Evolutionary conservation across 2,329 filamentous ascomycete genomes (phyloP), one percentile per base, ranked within the genome.

Genomic region (Cordyceps farinosa): DNA sequence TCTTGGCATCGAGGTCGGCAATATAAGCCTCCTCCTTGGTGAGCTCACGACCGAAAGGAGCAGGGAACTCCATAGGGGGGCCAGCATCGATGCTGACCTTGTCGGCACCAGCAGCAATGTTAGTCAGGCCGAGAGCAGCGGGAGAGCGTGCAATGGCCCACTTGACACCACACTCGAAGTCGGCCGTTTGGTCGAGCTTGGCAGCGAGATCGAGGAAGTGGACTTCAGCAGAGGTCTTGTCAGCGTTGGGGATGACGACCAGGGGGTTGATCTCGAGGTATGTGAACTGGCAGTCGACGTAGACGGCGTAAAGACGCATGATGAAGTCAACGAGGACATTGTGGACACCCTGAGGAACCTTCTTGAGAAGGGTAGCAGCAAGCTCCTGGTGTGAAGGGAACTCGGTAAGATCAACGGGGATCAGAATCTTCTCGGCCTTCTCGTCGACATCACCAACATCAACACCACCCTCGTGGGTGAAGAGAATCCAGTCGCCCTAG

Each of bases 231-330:
- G 92, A 97, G 70, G 94, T 98, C 75, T 86, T 90, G 72, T 93
- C 88, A 69, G 86, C 89, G 79, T 98, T 98, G 78, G 95, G 95
- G 73, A 99, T 94, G 76, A 97, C 95, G 66, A 99, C 95, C 68
- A 99, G 84, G 71, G 95, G 95, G 88, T 99, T 99, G 85, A 99
- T 99, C 82, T 99, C 95, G 72, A 99, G 92, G 84, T 99, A 99
- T 75, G 95, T 98, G 87, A 99, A 99, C 81, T 99, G 95, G 87
- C 91, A 96, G 85, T 99, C 95, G 69, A 98, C 95, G 75, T 98
- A 99, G 82, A 99, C 95, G 72, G 94, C 95, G 77, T 99, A 99
- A 70, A 99, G 86, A 73, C 95, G 89, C 74, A 92, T 92, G 83
- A 99, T 99, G 86, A 99, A 99, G 86, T 99, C 95, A 67, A 99